These are phyloP conservation scores for Austropuccinia psidii DNA, from an alignment of 1,284 basidiomycete species.

Conservation along the genomic window DNA sequence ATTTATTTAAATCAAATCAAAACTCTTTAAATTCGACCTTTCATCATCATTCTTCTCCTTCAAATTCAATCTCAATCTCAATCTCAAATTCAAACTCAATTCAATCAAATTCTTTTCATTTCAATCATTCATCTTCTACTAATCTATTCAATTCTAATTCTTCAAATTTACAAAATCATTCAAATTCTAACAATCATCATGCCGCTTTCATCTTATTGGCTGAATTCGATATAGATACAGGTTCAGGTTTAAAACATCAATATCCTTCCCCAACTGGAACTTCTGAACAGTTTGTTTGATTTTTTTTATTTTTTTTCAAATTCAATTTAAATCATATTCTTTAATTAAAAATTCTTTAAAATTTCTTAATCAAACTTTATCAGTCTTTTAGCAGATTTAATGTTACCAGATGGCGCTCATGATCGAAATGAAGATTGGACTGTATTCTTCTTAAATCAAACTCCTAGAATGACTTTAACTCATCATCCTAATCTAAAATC, in stretches of 20 bases:
- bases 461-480: slow-evolving; percentile 70
- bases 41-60: no score
- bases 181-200: no score
- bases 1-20: no score
- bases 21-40: no score
- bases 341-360: background rate
- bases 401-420: slow-evolving; percentile 97
- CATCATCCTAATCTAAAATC: slow-evolving; percentile 59
- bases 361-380: background rate
- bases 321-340: background rate
- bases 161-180: no score
- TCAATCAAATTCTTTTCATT: no score
- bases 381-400: slow-evolving; percentile 87
- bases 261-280: slow-evolving; percentile 84
- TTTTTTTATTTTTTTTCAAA: background rate
- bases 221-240: slow-evolving; percentile 89
- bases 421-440: slow-evolving; percentile 94
- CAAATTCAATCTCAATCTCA: no score
- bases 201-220: slow-evolving; percentile 87
- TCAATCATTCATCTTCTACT: no score
- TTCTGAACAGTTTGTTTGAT: slow-evolving; percentile 68
- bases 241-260: slow-evolving; percentile 67
- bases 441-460: slow-evolving; percentile 93
- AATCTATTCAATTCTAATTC: no score
- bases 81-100: no score